These are phyloP conservation scores for Rhytidiadelphus loreus DNA, from an alignment of 225 moss, liverwort and hornwort genomes.

Conservation along the genomic window DNA sequence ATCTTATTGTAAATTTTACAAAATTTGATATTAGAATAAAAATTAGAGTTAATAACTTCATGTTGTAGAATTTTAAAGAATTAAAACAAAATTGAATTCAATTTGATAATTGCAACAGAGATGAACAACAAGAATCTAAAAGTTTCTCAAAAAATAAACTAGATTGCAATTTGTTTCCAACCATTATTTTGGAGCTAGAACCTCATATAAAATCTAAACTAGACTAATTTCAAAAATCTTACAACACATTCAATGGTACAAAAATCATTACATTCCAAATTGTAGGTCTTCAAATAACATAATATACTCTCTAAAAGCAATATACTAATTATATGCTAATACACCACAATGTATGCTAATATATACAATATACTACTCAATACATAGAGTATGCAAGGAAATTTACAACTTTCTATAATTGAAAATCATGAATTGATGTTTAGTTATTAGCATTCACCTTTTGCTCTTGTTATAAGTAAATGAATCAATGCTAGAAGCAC, in stretches of 20 bases:
- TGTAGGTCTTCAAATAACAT: not conserved
- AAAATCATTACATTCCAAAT: not conserved
- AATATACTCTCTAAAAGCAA: not conserved
- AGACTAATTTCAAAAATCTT: not conserved
- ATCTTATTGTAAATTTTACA: not conserved
- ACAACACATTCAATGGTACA: too few relatives aligned
- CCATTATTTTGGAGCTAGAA: not conserved
- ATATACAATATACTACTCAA: not conserved
- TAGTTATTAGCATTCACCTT: not conserved
- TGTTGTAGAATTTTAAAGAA: not conserved
- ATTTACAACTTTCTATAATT: not conserved
- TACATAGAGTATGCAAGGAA: not conserved
- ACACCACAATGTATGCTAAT: too few relatives aligned
- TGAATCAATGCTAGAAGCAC: accelerated
- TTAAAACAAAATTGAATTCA: not conserved
- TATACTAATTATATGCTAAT: not conserved
- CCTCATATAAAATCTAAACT: not conserved
- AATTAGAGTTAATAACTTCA: not conserved
- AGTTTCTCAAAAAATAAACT: not conserved
- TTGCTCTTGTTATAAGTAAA: not conserved
- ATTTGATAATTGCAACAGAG: not conserved
- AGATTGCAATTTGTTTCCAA: not conserved
- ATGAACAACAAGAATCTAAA: not conserved
- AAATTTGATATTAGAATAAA: too few relatives aligned
- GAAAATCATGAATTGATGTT: not conserved